Evolutionary conservation across 2,329 filamentous ascomycete genomes (phyloP).

Genomic region (Pseudogymnoascus sp.): DNA sequence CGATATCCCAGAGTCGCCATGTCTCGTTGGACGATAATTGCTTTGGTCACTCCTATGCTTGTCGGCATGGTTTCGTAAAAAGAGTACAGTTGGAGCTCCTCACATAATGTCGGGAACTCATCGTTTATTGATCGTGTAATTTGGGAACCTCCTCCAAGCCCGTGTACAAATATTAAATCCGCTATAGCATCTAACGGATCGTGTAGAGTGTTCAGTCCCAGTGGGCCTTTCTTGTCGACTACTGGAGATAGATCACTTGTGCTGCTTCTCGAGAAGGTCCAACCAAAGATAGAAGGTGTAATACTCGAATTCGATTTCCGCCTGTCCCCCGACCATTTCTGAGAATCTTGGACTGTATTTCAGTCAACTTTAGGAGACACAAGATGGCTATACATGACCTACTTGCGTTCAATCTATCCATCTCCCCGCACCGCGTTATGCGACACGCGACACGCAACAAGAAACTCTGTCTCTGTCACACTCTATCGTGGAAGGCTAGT

Average conservation of each 20-base stretch:
- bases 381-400: background rate
- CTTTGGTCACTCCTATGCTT: slow-evolving; percentile 27
- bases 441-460: too few relatives aligned
- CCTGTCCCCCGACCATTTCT: background rate
- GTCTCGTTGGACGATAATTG: slow-evolving; percentile 39
- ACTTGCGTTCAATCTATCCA: background rate
- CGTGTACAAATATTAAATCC: slow-evolving; percentile 33
- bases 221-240: background rate
- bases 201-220: background rate
- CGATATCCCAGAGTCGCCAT: slow-evolving; percentile 16
- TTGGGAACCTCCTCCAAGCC: slow-evolving; percentile 29
- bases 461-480: too few relatives aligned
- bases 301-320: background rate
- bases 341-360: background rate
- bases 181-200: slow-evolving; percentile 10
- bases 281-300: background rate
- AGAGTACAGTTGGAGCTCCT: background rate
- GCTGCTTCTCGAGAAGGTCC: background rate
- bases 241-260: background rate
- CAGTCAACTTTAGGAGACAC: background rate
- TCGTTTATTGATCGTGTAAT: background rate
- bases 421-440: background rate
- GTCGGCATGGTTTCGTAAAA: background rate
- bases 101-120: background rate
- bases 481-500: too few relatives aligned